These are phyloP conservation scores for Persicaria tinctoria DNA, from an alignment of 148 eudicot genomes.

Conservation along the genomic window DNA sequence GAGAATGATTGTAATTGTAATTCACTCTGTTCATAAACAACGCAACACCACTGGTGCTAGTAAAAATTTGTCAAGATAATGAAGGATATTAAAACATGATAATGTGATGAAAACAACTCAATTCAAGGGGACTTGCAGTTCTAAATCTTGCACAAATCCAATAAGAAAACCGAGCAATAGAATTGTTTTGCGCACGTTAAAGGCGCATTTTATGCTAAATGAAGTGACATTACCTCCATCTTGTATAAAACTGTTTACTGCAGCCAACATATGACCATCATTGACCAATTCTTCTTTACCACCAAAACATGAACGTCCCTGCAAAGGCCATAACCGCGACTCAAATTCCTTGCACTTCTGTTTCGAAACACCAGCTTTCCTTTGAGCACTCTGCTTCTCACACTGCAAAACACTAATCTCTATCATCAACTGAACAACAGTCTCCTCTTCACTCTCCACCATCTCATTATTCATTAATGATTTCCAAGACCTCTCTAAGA, in stretches of 20 bases:
- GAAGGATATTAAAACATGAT: no score
- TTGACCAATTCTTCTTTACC: background rate
- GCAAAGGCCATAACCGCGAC: constrained; percentile 27
- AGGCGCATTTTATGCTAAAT: background rate
- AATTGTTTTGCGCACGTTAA: background rate
- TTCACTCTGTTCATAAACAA: no score
- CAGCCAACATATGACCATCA: constrained; percentile 3
- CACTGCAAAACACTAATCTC: constrained; percentile 50
- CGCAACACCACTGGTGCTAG: background rate
- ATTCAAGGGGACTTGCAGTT: background rate
- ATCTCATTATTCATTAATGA: background rate
- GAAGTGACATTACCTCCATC: background rate
- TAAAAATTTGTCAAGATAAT: background rate
- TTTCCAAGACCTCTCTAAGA: no score
- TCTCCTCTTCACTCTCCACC: background rate
- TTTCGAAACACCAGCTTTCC: constrained; percentile 35
- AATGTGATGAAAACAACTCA: no score
- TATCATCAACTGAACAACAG: constrained; percentile 32
- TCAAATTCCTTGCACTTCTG: constrained; percentile 39
- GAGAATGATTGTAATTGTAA: background rate
- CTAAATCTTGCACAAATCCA: background rate
- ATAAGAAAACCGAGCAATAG: background rate
- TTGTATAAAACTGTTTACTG: constrained; percentile 9
- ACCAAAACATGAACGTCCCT: constrained; percentile 18
- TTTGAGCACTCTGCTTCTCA: constrained; percentile 41